phyloP scores from a whole-genome alignment of 106 monocot genomes.

The Gastrodia elata region DNA sequence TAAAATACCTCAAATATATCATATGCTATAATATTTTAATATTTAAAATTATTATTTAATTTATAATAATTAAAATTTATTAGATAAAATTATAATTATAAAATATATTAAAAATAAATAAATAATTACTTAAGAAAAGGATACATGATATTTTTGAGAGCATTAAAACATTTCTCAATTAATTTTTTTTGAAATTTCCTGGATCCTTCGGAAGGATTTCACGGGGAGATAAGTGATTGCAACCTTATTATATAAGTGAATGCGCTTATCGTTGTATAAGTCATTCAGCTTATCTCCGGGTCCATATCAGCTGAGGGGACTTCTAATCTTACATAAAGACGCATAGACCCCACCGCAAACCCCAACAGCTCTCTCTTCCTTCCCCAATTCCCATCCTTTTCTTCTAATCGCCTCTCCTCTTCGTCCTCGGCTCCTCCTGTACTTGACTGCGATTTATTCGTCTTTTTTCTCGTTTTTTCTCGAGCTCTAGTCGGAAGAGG shows the following conservation, averaged over 20 bases:
- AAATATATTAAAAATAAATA: no score
- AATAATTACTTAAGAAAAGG: no score
- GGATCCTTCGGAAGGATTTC: not conserved
- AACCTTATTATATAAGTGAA: not conserved
- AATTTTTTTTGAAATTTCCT: conserved; percentile 1
- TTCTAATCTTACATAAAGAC: not conserved
- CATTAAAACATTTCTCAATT: no score
- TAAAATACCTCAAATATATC: no score
- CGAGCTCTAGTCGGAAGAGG: not conserved
- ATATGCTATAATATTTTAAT: no score
- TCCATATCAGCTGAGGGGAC: conserved; percentile 6
- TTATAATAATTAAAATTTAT: no score
- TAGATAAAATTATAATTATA: no score
- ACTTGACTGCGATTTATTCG: not conserved
- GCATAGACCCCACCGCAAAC: conserved; percentile 3
- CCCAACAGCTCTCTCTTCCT: conserved; percentile 7
- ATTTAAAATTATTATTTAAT: no score
- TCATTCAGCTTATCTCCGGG: not conserved
- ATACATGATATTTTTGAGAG: no score
- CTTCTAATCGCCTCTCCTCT: not conserved
- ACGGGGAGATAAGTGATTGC: not conserved
- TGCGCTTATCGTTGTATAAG: not conserved
- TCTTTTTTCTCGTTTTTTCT: conserved; percentile 3
- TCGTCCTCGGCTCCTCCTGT: not conserved
- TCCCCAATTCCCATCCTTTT: conserved; percentile 5